phyloP scores from a whole-genome alignment of 805 yeast genomes.

The Diddensiella caesifluorescens region DNA sequence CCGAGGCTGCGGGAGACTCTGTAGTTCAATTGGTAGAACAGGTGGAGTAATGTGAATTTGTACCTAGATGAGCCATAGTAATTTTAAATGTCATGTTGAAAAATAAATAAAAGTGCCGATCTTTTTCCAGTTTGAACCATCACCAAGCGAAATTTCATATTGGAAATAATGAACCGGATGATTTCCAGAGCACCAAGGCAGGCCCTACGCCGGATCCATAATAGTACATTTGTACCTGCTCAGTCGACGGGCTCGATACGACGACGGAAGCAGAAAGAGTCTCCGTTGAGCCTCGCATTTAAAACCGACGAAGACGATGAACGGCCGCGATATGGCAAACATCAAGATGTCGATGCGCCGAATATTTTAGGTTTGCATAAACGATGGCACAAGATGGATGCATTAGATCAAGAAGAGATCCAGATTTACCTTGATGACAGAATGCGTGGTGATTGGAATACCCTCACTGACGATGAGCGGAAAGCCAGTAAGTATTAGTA shows the following conservation, averaged over 20 bases:
- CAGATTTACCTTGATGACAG: slow-evolving; percentile 32
- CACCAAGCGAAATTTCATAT: not conserved
- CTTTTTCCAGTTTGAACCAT: not conserved
- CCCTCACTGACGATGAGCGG: slow-evolving; percentile 29
- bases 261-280: not conserved
- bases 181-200: not conserved
- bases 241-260: not conserved
- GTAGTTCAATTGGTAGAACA: not conserved
- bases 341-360: slow-evolving; percentile 26
- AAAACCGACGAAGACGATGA: slow-evolving; percentile 19
- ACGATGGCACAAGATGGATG: slow-evolving; percentile 33
- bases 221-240: not conserved
- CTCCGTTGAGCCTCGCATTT: slow-evolving; percentile 17
- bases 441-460: slow-evolving; percentile 34
- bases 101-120: not conserved
- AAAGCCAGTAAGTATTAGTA: slow-evolving; percentile 25
- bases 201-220: not conserved
- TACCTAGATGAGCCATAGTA: not conserved
- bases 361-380: slow-evolving; percentile 25
- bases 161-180: slow-evolving; percentile 1
- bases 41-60: too few relatives aligned
- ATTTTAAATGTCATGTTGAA: too few relatives aligned
- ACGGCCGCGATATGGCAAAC: slow-evolving; percentile 25
- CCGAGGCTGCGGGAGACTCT: not conserved
- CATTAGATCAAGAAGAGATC: slow-evolving; percentile 35